Evolutionary conservation across 805 yeast species (phyloP).

Genomic region (Metschnikowia reukaufii): DNA sequence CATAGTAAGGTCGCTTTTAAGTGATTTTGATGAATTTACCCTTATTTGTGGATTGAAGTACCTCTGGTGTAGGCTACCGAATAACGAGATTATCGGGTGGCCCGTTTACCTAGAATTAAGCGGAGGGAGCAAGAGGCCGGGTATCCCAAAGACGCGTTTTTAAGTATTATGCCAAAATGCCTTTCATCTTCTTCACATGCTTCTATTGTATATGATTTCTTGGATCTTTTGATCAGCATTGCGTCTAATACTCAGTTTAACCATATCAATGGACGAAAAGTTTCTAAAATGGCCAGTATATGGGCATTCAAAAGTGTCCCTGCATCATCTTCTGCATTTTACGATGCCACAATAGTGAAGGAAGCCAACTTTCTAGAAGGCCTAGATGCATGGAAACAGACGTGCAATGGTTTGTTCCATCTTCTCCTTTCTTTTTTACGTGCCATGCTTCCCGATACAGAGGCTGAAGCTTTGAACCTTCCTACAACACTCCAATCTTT

Average conservation of each 20-base stretch:
- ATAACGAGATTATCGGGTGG: conserved; percentile 82
- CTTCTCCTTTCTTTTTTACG: conserved; percentile 71
- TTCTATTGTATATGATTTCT: conserved; percentile 82
- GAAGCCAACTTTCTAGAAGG: conserved; percentile 62
- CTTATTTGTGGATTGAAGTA: conserved; percentile 74
- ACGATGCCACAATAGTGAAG: conserved; percentile 34
- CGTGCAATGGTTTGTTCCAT: conserved; percentile 85
- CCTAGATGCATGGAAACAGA: conserved; percentile 71
- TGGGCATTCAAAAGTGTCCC: conserved; percentile 68
- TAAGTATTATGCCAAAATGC: conserved; percentile 82
- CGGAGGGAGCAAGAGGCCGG: conserved; percentile 62
- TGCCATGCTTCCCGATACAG: conserved; percentile 72
- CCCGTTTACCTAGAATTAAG: conserved; percentile 72
- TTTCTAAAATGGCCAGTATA: conserved; percentile 77
- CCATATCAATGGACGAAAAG: conserved; percentile 74
- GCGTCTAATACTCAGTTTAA: conserved; percentile 79
- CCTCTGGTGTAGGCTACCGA: conserved; percentile 83
- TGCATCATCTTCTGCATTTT: conserved; percentile 29
- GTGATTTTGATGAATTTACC: conserved; percentile 60
- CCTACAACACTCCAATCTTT: conserved; percentile 69
- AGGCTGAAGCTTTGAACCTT: conserved; percentile 53
- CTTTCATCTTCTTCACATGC: conserved; percentile 84
- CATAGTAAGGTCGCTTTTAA: conserved; percentile 45
- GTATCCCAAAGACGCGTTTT: conserved; percentile 70
- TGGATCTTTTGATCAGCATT: conserved; percentile 74